phyloP scores from a whole-genome alignment of 257 asterid genomes.

The Capsicum baccatum region DNA sequence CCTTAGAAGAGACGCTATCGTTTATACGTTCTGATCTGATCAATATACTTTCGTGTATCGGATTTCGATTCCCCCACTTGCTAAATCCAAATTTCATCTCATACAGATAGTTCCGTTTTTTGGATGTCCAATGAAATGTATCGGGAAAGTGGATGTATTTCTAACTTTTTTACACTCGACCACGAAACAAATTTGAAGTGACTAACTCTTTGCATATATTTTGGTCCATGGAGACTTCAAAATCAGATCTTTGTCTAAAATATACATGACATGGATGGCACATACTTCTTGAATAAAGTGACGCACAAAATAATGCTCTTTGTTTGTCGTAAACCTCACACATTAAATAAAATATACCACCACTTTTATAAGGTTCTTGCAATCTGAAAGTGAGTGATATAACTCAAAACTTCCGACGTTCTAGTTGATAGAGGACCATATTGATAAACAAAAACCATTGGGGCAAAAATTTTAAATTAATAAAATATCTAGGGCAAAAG shows the following conservation, averaged over 20 bases:
- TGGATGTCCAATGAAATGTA: too few species aligned
- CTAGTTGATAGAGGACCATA: conserved; percentile 14
- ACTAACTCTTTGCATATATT: background rate
- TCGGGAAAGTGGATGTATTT: too few species aligned
- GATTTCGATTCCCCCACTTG: too few species aligned
- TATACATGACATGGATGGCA: conserved; percentile 22
- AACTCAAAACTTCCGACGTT: conserved; percentile 9
- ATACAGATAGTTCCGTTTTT: too few species aligned
- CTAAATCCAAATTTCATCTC: too few species aligned
- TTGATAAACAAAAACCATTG: background rate
- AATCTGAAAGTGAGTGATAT: background rate
- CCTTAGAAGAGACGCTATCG: too few species aligned
- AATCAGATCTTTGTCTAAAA: background rate
- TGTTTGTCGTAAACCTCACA: background rate
- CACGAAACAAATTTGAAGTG: background rate
- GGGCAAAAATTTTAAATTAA: background rate
- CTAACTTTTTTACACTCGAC: background rate
- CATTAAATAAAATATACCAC: background rate
- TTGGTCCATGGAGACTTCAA: background rate
- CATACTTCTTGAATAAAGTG: background rate
- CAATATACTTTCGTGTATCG: too few species aligned
- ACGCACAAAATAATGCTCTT: background rate
- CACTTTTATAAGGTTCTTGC: background rate
- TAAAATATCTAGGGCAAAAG: background rate
- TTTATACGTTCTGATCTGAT: too few species aligned